These are phyloP conservation scores for Eutrema salsugineum DNA, from an alignment of 441 rosid species.

Conservation along the genomic window DNA sequence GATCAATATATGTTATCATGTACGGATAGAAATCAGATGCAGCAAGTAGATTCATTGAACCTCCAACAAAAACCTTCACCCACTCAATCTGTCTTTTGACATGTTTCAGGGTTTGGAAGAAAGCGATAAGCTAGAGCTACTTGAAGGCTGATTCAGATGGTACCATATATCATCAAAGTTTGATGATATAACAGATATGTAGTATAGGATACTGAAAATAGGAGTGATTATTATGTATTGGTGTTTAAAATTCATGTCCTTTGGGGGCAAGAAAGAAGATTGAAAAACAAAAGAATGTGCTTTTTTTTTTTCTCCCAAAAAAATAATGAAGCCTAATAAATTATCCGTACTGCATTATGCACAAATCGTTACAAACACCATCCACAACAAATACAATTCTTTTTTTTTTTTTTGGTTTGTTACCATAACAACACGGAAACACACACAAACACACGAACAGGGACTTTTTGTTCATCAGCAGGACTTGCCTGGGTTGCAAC, in stretches of 20 bases:
- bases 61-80: not conserved
- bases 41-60: not conserved
- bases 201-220: slow-evolving; percentile 20
- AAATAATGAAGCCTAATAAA: slow-evolving; percentile 3
- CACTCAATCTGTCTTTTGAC: not conserved
- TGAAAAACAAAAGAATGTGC: slow-evolving; percentile 7
- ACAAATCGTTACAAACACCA: slow-evolving; percentile 16
- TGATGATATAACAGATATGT: not conserved
- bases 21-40: not conserved
- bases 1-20: not conserved
- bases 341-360: slow-evolving; percentile 13
- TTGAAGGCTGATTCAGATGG: slow-evolving; percentile 34
- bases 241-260: not conserved
- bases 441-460: not conserved
- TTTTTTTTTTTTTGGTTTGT: not conserved
- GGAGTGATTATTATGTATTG: slow-evolving; percentile 18
- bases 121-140: slow-evolving; percentile 36
- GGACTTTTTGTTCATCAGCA: slow-evolving; percentile 29
- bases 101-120: slow-evolving; percentile 72
- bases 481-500: slow-evolving; percentile 31
- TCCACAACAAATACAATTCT: slow-evolving; percentile 9
- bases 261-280: slow-evolving; percentile 1
- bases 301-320: not conserved
- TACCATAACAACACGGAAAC: slow-evolving; percentile 18
- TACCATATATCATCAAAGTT: not conserved